Evolutionary conservation across 1,284 basidiomycete species (phyloP), one percentile per base, ranked within the genome.

Genomic region (Meripilus lineatus): DNA sequence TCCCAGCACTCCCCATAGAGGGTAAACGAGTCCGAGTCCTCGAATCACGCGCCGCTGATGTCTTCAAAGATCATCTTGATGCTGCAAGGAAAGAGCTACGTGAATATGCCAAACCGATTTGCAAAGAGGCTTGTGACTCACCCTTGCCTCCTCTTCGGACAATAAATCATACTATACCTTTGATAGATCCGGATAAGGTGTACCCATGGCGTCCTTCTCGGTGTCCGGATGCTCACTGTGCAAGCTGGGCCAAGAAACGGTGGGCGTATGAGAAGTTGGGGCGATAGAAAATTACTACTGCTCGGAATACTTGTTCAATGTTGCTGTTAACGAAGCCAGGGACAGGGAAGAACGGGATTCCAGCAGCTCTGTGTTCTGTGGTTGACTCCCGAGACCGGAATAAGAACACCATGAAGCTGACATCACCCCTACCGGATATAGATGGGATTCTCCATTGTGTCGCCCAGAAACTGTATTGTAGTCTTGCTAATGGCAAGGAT

Each of bases 161-260:
- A 0, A 63, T 71, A 5, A 71, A 71, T 43, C 66, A 71, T 40
- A 39, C 36, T 0, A 70, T 71, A 3, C 65, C 65, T 2, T 33
- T 71, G 4, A 62, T 64, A 7, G 60, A 71, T 32, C 53, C 61
- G 15, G 33, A 42, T 0, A 59, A 59, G 32, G 44, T 58, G 0
- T 65, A 65, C 30, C 21, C 46, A 0, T 67, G 58, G 51, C 44
- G 61, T 13, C 61, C 58, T 5, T 62, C 59, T 2, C 41, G 49
- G 17, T 66, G 63, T 42, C 56, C 63, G 2, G 61, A 68, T 15
- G 55, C 61, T 4, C 39, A 66, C n/a, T 41, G 48, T 26, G 34
- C 44, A 0, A 53, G 53, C 4, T 68, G 63, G 63, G 34, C 32
- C 1, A 48, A 54, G 24, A 68, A 68, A 38, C 38, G 52, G 2